A percentile compares a stretch with the other conserved stretches of the same genome.
Evolutionary conservation across 1,284 basidiomycete genomes (phyloP).

Genomic region (Pisolithus thermaeus): DNA sequence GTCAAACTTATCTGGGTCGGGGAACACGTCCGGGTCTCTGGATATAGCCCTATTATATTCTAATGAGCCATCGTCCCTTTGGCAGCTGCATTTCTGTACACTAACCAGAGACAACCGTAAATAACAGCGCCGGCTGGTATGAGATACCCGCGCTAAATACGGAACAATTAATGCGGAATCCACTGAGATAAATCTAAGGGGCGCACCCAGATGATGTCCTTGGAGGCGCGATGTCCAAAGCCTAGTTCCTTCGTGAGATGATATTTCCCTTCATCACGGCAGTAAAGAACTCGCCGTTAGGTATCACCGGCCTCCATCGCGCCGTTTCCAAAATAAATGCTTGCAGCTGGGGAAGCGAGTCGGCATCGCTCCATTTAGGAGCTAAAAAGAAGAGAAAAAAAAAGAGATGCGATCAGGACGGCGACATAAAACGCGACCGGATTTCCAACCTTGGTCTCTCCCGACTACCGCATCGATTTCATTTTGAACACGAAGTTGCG

Average conservation of each 20-base stretch:
- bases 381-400: neutral
- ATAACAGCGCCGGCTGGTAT: slow-evolving; percentile 57
- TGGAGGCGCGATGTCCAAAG: slow-evolving; percentile 51
- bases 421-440: neutral
- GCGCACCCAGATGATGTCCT: slow-evolving; percentile 56
- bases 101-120: slow-evolving; percentile 54
- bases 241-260: slow-evolving; percentile 27
- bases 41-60: slow-evolving; percentile 38
- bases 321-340: slow-evolving; percentile 59
- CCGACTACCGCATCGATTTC: slow-evolving; percentile 61
- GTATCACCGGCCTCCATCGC: slow-evolving; percentile 59
- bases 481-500: slow-evolving; percentile 49
- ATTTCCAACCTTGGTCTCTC: slow-evolving; percentile 38
- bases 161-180: neutral
- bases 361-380: slow-evolving; percentile 47
- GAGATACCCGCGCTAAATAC: slow-evolving; percentile 39
- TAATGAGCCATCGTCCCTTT: neutral
- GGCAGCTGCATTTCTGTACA: neutral
- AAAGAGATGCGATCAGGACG: neutral
- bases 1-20: slow-evolving; percentile 55
- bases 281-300: slow-evolving; percentile 33
- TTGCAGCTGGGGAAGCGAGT: slow-evolving; percentile 46
- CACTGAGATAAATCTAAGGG: neutral
- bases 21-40: slow-evolving; percentile 51
- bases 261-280: neutral